A percentile compares a stretch with the other conserved stretches of the same genome.
phyloP scores from a whole-genome alignment of 2,329 filamentous ascomycete genomes.

The Cytospora leucostoma region DNA sequence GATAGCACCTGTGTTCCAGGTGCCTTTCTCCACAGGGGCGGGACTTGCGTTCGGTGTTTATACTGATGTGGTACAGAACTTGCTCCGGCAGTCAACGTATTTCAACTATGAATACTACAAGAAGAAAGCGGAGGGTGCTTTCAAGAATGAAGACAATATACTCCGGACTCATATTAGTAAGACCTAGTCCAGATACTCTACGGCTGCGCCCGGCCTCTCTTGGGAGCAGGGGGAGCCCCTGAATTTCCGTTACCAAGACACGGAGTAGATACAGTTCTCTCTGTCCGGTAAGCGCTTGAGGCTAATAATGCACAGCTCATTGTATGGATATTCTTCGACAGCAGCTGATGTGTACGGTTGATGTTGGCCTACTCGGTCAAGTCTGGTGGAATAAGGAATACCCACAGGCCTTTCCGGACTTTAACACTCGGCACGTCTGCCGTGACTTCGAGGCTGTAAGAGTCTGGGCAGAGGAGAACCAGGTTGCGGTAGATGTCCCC shows the following conservation, averaged over 20 bases:
- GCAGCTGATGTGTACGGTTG: slow-evolving; percentile 56
- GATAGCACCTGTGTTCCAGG: too few species aligned
- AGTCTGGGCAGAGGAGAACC: slow-evolving; percentile 51
- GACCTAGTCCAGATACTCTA: slow-evolving; percentile 26
- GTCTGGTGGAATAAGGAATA: slow-evolving; percentile 51
- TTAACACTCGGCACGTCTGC: slow-evolving; percentile 56
- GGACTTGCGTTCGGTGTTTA: too few species aligned
- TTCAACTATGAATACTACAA: slow-evolving; percentile 21
- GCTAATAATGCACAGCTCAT: slow-evolving; percentile 44
- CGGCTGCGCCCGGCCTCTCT: not conserved
- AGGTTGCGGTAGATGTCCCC: slow-evolving; percentile 46
- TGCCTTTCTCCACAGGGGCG: too few species aligned
- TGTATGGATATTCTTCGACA: slow-evolving; percentile 58
- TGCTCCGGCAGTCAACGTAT: slow-evolving; percentile 47
- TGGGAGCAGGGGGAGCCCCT: not conserved
- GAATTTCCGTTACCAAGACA: too few species aligned
- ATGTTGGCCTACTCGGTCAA: slow-evolving; percentile 55
- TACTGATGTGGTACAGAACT: slow-evolving; percentile 40
- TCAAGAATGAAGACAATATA: slow-evolving; percentile 6
- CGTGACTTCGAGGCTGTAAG: slow-evolving; percentile 55
- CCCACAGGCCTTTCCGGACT: slow-evolving; percentile 52
- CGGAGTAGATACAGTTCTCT: not conserved
- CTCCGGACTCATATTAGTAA: slow-evolving; percentile 49
- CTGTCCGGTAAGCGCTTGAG: not conserved
- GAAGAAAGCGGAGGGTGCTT: not conserved